Conservation (phyloP, 768 basidiomycete genomes). For the Amanita rimosa region DNA sequence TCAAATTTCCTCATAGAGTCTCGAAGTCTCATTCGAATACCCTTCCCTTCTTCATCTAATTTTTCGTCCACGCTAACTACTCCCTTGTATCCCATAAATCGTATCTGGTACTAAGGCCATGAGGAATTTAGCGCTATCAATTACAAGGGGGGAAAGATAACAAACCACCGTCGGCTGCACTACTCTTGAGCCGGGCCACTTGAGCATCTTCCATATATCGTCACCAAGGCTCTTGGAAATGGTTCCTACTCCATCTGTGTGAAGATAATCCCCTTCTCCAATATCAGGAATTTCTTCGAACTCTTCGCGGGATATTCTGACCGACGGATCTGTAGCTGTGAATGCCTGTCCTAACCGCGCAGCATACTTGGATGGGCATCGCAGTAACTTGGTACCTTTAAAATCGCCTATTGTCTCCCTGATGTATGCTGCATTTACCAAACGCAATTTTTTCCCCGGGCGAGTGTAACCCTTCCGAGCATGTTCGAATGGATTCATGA, state of each 20-base stretch:
- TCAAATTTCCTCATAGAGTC: constrained; percentile 71
- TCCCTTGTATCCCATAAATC: constrained; percentile 79
- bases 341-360: constrained; percentile 80
- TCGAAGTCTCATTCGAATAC: constrained; percentile 59
- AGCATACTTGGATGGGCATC: constrained; percentile 67
- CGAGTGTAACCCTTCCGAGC: constrained; percentile 9
- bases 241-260: constrained; percentile 77
- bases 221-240: constrained; percentile 51
- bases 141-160: not conserved
- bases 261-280: constrained; percentile 27
- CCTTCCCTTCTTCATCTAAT: constrained; percentile 29
- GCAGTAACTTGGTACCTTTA: constrained; percentile 29
- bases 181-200: constrained; percentile 21
- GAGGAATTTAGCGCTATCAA: not conserved
- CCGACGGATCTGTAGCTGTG: constrained; percentile 69
- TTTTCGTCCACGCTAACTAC: constrained; percentile 58
- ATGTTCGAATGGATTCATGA: constrained; percentile 51
- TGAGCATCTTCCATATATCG: constrained; percentile 47
- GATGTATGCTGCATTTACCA: constrained; percentile 47
- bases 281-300: constrained; percentile 61
- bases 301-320: constrained; percentile 39
- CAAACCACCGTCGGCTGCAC: constrained; percentile 53
- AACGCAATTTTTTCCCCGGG: not conserved
- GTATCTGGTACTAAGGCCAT: constrained; percentile 56
- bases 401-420: constrained; percentile 63